Evolutionary conservation across 2,329 filamentous ascomycete genomes (phyloP).

Genomic region (Catunica adiposa): DNA sequence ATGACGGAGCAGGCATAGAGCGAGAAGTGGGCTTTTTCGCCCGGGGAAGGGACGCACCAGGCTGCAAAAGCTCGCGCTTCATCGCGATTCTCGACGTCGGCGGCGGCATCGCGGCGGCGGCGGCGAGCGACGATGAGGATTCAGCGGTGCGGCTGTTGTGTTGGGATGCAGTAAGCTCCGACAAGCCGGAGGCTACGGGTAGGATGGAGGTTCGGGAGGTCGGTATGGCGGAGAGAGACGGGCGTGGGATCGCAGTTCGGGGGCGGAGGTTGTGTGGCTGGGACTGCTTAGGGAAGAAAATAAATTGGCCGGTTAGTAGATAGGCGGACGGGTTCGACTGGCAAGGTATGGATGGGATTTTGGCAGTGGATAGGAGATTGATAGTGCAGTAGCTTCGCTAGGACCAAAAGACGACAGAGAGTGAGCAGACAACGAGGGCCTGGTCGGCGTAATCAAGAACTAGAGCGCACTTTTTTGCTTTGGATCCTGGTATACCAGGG

Average conservation of each 20-base stretch:
- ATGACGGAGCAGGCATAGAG: background rate
- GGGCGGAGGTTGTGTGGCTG: background rate
- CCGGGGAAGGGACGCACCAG: conserved; percentile 22
- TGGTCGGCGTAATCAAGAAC: background rate
- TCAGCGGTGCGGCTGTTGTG: conserved; percentile 33
- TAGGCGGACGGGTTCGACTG: too few relatives aligned
- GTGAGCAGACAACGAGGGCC: background rate
- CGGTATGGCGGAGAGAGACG: conserved; percentile 3
- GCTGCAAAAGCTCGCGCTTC: conserved; percentile 35
- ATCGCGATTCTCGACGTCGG: conserved; percentile 24
- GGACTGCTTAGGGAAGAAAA: background rate
- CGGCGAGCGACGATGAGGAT: conserved; percentile 16
- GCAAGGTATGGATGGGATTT: background rate
- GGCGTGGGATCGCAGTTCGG: conserved; percentile 13
- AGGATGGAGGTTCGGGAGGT: conserved; percentile 23
- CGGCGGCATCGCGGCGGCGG: conserved; percentile 15
- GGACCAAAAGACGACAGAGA: background rate
- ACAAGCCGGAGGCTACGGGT: background rate
- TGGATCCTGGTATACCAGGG: background rate
- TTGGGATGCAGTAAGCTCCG: conserved; percentile 43
- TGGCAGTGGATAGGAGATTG: background rate
- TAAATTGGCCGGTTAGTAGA: background rate
- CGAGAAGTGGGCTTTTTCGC: background rate
- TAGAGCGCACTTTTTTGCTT: background rate
- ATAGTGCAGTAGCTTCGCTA: background rate